Evolutionary conservation across 208 protist species (phyloP), one percentile per base, ranked within the genome.

Genomic region (Vickermania ingenoplastis): DNA sequence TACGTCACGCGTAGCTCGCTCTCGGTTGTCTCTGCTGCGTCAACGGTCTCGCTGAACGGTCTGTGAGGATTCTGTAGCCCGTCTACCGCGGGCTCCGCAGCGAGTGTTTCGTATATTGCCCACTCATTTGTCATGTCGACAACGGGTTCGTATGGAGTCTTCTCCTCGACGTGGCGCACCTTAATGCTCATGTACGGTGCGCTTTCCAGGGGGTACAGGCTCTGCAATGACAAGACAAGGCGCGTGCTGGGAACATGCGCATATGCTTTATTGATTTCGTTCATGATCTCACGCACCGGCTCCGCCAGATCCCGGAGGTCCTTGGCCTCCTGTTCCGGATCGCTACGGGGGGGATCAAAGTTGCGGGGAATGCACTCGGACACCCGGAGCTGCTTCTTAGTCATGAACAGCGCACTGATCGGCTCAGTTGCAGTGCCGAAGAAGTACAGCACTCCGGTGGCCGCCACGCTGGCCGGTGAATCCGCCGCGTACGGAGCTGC

Each of bases 391-490:
- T 73, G 67, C 45, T 52, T 22, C 28, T 63, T 56, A 21, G 52
- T 41, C 13, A 50, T 51, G 53, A 66, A 73, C 31, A 27, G 65
- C 17, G 65, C 25, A 36, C 61, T 63, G 21, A 67, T 17, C 1
- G 59, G 59, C 36, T 72, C 66, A 51, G 56, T 64, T 4, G 61
- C 61, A 1, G 67, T 59, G 41, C 67, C 67, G 51, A 67, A 61
- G 17, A 73, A 36, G 48, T 55, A 45, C 61, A 67, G 36, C 1
- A 57, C 53, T 28, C 67, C 67, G 61, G 64, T 62, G 14, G 66
- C 3, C 25, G 22, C 13, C 25, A 25, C 13, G 25, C 53, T 14
- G 21, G 25, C 14, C 22, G 50, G 21, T 0, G 2, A n/a, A 3
- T 23, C 29, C 52, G 48, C 25, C n/a, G 4, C 14, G n/a, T 0